These are phyloP conservation scores for Biancaea sappan DNA, from an alignment of 306 rosid genomes.

Conservation along the genomic window DNA sequence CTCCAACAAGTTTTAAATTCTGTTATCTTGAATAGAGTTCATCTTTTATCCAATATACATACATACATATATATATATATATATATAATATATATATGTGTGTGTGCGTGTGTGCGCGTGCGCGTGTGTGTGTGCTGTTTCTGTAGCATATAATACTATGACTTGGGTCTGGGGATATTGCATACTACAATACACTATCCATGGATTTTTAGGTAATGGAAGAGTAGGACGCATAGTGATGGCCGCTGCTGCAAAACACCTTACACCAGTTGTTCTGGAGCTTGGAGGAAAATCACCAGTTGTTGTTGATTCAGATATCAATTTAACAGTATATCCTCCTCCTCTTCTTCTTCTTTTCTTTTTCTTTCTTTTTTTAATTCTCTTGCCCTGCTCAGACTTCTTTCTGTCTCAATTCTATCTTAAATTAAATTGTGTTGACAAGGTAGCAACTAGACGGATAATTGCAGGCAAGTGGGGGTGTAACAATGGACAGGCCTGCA, in stretches of 20 bases:
- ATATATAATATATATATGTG: too few species aligned
- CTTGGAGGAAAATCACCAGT: slow-evolving; percentile 98
- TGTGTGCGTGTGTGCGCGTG: too few species aligned
- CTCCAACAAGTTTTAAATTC: not conserved
- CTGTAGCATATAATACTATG: not conserved
- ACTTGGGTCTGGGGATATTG: not conserved
- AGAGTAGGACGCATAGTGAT: slow-evolving; percentile 85
- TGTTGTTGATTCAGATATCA: slow-evolving; percentile 75
- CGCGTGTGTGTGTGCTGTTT: not conserved
- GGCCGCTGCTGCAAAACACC: slow-evolving; percentile 98
- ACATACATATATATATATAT: too few species aligned
- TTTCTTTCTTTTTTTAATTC: slow-evolving; percentile 1
- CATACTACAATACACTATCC: not conserved
- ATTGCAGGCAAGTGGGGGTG: slow-evolving; percentile 93
- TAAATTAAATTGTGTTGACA: slow-evolving; percentile 30
- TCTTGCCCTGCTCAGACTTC: slow-evolving; percentile 4
- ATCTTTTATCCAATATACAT: not conserved
- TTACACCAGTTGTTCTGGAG: slow-evolving; percentile 95
- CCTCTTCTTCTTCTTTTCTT: slow-evolving; percentile 1
- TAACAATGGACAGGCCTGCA: slow-evolving; percentile 95
- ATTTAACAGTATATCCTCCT: slow-evolving; percentile 57
- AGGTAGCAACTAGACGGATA: slow-evolving; percentile 85
- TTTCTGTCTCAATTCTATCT: slow-evolving; percentile 26
- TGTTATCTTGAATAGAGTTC: not conserved
- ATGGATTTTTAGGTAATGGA: slow-evolving; percentile 63